Percentiles rank a stretch among this genome's conserved stretches.
These are phyloP conservation scores for Hypoxylon cercidicola DNA, from an alignment of 495 filamentous ascomycete genomes.

Conservation along the genomic window DNA sequence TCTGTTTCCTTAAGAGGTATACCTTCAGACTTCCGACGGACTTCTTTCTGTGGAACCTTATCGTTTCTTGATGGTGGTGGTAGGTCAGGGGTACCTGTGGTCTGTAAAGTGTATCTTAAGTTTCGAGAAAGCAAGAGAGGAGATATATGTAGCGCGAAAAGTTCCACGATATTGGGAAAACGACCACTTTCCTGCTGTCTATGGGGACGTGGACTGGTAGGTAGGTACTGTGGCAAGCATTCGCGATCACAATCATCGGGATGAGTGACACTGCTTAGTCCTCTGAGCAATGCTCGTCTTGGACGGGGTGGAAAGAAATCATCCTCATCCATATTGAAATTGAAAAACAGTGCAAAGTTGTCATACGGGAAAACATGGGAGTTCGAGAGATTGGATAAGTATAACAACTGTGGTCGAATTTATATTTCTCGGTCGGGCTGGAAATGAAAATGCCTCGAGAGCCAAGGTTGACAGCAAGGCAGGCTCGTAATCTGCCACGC, in stretches of 20 bases:
- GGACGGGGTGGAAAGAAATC: neutral
- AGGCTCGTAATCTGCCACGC: neutral
- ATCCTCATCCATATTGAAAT: neutral
- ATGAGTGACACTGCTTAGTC: neutral
- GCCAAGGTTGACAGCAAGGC: slow-evolving; percentile 1
- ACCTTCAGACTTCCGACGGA: too few species aligned
- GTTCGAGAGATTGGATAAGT: too few species aligned
- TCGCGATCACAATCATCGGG: neutral
- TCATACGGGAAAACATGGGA: neutral
- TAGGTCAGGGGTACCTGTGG: too few species aligned
- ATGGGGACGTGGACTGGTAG: neutral
- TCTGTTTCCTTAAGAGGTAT: neutral
- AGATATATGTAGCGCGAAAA: neutral
- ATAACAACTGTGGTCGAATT: neutral
- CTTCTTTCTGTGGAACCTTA: neutral
- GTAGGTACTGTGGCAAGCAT: neutral
- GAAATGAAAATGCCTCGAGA: neutral
- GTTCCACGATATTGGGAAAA: neutral
- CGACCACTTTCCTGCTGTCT: too few species aligned
- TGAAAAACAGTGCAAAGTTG: neutral
- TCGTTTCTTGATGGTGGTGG: neutral
- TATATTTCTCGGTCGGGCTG: neutral
- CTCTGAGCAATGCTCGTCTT: neutral
- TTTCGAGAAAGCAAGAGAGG: neutral
- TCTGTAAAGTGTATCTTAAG: too few species aligned